Percentiles rank a stretch among this genome's conserved stretches.
Conservation (phyloP, 2,329 filamentous ascomycete species). For the Alternaria sp. region DNA sequence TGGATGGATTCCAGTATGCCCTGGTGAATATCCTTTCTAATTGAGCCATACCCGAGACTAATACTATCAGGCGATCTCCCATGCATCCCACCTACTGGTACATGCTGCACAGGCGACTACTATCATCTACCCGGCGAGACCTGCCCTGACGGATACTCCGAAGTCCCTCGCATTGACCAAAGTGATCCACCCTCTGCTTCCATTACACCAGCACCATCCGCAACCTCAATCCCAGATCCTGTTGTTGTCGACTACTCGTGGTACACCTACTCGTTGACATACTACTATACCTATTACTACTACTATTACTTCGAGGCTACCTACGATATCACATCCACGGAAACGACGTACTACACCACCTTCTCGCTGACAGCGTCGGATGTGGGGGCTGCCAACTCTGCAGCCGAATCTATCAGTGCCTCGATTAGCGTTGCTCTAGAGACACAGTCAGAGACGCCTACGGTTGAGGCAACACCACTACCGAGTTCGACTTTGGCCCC, state of each 20-base stretch:
- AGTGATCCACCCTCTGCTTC: neutral
- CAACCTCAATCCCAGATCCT: neutral
- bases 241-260: neutral
- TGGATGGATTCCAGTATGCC: conserved; percentile 1
- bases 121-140: neutral
- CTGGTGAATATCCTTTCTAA: neutral
- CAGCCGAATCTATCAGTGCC: neutral
- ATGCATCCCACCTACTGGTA: neutral
- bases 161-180: neutral
- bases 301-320: neutral
- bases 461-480: neutral
- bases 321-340: neutral
- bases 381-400: neutral
- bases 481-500: neutral
- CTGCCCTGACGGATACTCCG: neutral
- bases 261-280: neutral
- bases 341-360: neutral
- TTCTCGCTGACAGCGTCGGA: neutral
- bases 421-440: neutral
- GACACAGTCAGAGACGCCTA: conserved; percentile 1
- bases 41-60: neutral
- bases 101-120: conserved; percentile 2
- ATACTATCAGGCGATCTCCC: neutral
- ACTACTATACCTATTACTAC: neutral
- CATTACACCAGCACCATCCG: neutral